A percentile compares a stretch with the other conserved stretches of the same genome.
Evolutionary conservation across 768 basidiomycete genomes (phyloP).

Genomic region (Tulasnella sp.): DNA sequence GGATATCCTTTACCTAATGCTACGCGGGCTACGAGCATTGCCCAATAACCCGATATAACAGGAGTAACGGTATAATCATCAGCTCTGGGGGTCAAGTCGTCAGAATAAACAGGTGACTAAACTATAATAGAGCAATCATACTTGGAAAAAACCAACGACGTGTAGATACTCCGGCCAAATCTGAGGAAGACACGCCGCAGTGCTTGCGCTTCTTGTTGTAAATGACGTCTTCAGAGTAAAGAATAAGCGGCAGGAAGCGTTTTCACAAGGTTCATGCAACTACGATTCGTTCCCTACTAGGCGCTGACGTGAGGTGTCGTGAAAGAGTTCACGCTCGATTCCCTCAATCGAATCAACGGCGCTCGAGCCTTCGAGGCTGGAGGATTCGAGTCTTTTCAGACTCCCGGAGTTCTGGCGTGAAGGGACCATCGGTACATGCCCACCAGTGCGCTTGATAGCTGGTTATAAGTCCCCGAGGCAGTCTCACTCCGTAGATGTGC

Average conservation of each 20-base stretch:
- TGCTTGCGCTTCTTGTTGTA: background rate
- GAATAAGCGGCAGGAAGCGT: background rate
- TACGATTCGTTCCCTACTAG: background rate
- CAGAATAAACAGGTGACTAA: background rate
- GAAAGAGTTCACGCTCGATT: background rate
- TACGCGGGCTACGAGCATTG: background rate
- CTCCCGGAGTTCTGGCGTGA: too few relatives aligned
- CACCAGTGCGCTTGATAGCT: background rate
- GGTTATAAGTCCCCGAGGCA: background rate
- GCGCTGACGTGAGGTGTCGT: slow-evolving; percentile 5
- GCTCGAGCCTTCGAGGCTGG: background rate
- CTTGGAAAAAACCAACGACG: slow-evolving; percentile 27
- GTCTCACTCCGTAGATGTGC: background rate
- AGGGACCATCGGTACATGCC: background rate
- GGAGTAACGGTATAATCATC: background rate
- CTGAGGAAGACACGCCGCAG: background rate
- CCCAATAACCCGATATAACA: background rate
- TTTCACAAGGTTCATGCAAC: background rate
- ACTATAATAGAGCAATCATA: background rate
- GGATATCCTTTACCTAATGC: background rate
- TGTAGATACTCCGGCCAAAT: slow-evolving; percentile 19
- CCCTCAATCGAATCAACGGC: background rate
- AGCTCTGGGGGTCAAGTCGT: background rate
- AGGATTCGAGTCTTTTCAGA: too few relatives aligned
- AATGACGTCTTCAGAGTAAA: background rate